Percentiles rank a stretch among this genome's conserved stretches.
phyloP scores from a whole-genome alignment of 352 stramenopile genomes.

The Pythium myriotylum region DNA sequence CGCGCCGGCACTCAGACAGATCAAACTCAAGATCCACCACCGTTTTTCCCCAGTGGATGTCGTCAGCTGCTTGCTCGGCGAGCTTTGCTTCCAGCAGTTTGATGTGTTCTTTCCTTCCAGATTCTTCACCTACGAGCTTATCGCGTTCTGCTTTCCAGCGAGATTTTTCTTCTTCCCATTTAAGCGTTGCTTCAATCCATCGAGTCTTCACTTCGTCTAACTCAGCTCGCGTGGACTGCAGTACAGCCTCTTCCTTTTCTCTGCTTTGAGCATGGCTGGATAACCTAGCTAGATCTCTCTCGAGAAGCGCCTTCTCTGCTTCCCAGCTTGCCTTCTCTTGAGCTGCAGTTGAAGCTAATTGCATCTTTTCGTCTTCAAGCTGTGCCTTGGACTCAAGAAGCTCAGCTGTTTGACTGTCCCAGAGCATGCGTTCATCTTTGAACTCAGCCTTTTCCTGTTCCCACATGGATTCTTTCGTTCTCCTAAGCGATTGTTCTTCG shows the following conservation, averaged over 20 bases:
- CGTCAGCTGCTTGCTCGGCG: not conserved
- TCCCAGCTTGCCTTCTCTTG: too few relatives aligned
- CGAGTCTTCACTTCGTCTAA: slow-evolving; percentile 1
- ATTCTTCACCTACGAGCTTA: not conserved
- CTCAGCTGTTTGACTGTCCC: too few relatives aligned
- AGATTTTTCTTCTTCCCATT: slow-evolving; percentile 3
- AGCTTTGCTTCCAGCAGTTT: not conserved
- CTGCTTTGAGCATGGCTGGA: too few relatives aligned
- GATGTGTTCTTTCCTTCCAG: not conserved
- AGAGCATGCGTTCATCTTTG: too few relatives aligned
- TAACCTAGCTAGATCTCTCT: too few relatives aligned
- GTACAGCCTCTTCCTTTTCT: not conserved
- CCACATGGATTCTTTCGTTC: too few relatives aligned
- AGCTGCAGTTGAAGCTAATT: too few relatives aligned
- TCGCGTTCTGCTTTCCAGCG: not conserved
- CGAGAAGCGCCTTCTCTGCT: too few relatives aligned
- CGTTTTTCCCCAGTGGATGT: not conserved
- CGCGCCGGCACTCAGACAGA: not conserved
- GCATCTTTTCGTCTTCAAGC: too few relatives aligned
- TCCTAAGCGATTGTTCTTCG: slow-evolving; percentile 15
- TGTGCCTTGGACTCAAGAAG: too few relatives aligned
- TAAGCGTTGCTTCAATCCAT: not conserved
- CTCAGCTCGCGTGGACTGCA: not conserved
- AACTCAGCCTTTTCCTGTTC: too few relatives aligned
- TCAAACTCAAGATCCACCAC: not conserved